Conservation (phyloP, 225 moss, liverwort and hornwort species). For the Anthoceros angustus region DNA sequence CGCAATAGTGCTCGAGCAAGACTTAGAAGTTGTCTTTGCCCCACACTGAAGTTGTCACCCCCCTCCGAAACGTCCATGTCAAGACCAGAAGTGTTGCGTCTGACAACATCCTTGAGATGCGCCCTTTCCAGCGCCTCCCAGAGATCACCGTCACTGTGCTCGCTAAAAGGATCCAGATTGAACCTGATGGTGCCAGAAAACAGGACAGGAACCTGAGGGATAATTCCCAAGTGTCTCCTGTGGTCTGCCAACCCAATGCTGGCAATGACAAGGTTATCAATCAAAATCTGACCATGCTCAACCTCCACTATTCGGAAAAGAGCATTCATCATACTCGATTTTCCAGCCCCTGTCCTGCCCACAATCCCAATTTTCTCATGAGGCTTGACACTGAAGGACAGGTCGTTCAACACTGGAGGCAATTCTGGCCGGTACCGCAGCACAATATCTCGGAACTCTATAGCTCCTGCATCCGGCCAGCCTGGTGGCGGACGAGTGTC, state of each 20-base stretch:
- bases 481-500: conserved; percentile 16
- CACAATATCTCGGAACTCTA: conserved; percentile 20
- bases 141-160: conserved; percentile 18
- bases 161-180: conserved; percentile 28
- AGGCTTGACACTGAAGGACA: conserved; percentile 19
- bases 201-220: conserved; percentile 36
- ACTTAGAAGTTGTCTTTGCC: conserved; percentile 32
- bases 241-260: conserved; percentile 20
- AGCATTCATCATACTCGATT: conserved; percentile 28
- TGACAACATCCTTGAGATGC: conserved; percentile 27
- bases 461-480: conserved; percentile 31
- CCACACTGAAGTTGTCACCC: conserved; percentile 34
- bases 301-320: conserved; percentile 35
- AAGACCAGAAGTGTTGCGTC: not conserved
- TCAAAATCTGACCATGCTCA: conserved; percentile 19
- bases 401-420: conserved; percentile 25
- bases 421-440: conserved; percentile 36
- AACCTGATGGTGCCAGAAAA: conserved; percentile 30
- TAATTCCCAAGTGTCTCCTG: conserved; percentile 24
- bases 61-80: conserved; percentile 24
- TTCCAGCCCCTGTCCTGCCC: conserved; percentile 36
- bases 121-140: conserved; percentile 31
- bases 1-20: conserved; percentile 31
- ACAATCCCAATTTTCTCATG: conserved; percentile 34
- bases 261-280: conserved; percentile 27